These are phyloP conservation scores for Rhinocladiella similis DNA, from an alignment of 2,329 filamentous ascomycete species.

Conservation along the genomic window DNA sequence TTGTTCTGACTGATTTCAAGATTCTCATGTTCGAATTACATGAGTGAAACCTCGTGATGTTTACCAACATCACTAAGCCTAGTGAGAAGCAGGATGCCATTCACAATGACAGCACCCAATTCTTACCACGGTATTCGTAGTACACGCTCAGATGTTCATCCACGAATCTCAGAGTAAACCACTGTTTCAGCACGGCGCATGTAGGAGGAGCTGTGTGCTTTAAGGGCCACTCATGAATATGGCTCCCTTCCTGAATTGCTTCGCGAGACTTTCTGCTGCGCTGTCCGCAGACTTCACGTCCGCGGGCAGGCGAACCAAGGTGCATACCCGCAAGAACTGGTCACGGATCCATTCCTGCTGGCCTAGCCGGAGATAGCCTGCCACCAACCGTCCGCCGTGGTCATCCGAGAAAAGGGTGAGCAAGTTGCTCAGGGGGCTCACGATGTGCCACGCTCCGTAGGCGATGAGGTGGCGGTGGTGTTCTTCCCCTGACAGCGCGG, in stretches of 20 bases:
- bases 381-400: conserved; percentile 3
- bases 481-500: conserved; percentile 10
- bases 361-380: neutral
- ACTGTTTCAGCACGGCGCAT: no score
- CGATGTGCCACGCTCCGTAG: conserved; percentile 29
- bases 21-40: no score
- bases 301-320: conserved; percentile 5
- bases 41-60: no score
- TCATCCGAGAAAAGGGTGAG: conserved; percentile 27
- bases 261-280: conserved; percentile 1
- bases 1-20: no score
- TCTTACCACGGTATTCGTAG: no score
- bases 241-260: conserved; percentile 6
- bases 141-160: no score
- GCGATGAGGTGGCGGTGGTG: conserved; percentile 24
- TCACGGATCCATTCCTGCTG: conserved; percentile 7
- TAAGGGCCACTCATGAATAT: conserved; percentile 8
- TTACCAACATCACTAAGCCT: no score
- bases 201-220: neutral
- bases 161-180: no score
- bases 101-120: no score
- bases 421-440: conserved; percentile 28
- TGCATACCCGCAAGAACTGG: conserved; percentile 4
- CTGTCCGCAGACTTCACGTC: neutral
- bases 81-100: no score